A percentile compares a stretch with the other conserved stretches of the same genome.
phyloP scores from a whole-genome alignment of 2,329 filamentous ascomycete species.

The Eurotiales sp. region DNA sequence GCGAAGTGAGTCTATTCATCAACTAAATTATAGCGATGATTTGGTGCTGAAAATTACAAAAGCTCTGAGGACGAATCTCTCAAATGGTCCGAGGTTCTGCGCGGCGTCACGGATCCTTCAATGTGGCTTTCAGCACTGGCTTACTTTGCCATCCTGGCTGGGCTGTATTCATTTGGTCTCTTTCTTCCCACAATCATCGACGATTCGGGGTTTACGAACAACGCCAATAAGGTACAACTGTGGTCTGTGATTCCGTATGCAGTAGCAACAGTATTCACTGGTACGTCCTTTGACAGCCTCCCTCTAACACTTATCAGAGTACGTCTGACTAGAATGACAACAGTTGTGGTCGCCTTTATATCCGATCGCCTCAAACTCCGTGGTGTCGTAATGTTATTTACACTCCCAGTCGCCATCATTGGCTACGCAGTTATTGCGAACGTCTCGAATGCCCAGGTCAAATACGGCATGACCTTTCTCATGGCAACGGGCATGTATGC shows the following conservation, averaged over 20 bases:
- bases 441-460: constrained; percentile 47
- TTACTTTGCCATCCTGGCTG: constrained; percentile 57
- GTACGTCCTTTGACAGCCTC: constrained; percentile 36
- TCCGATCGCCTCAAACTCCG: constrained; percentile 60
- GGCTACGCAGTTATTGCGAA: constrained; percentile 64
- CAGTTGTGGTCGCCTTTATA: constrained; percentile 44
- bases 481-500: constrained; percentile 64
- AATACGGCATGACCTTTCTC: constrained; percentile 65
- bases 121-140: constrained; percentile 61
- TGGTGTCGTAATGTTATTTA: constrained; percentile 60
- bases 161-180: constrained; percentile 61
- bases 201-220: constrained; percentile 51
- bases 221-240: constrained; percentile 56
- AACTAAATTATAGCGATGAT: background rate
- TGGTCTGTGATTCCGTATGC: constrained; percentile 64
- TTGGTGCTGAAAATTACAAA: constrained; percentile 1
- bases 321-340: background rate
- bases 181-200: constrained; percentile 65
- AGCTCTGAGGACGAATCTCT: constrained; percentile 46
- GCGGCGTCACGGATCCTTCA: constrained; percentile 59
- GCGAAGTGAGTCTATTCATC: constrained; percentile 19
- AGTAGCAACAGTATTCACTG: constrained; percentile 54
- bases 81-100: constrained; percentile 58
- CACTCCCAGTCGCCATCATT: constrained; percentile 60
- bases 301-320: too few species aligned